These are phyloP conservation scores for Talaromyces sp. DNA, from an alignment of 2,329 filamentous ascomycete species.

Conservation along the genomic window DNA sequence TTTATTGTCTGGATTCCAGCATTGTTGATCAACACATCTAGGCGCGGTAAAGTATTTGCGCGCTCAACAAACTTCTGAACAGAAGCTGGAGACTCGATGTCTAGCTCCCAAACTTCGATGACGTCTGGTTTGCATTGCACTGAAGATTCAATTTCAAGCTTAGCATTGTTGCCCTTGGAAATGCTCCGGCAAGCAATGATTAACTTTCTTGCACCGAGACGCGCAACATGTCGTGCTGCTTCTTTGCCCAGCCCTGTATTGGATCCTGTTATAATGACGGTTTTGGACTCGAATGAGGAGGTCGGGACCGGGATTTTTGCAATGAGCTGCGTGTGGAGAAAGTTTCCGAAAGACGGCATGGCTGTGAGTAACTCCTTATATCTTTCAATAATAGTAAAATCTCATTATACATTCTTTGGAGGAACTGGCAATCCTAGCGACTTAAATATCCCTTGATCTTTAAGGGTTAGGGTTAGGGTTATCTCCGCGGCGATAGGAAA, in stretches of 20 bases:
- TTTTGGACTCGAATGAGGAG: slow-evolving; percentile 17
- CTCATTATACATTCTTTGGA: background rate
- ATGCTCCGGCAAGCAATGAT: slow-evolving; percentile 42
- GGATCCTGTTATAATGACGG: slow-evolving; percentile 45
- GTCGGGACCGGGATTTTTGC: background rate
- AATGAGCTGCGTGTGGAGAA: slow-evolving; percentile 6
- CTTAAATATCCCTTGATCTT: background rate
- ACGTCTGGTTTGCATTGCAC: background rate
- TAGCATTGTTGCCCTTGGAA: background rate
- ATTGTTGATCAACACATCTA: slow-evolving; percentile 18
- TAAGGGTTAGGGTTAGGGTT: background rate
- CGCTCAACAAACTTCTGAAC: slow-evolving; percentile 14
- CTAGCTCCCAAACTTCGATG: slow-evolving; percentile 2
- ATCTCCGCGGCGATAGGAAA: background rate
- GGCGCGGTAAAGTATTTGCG: slow-evolving; percentile 11
- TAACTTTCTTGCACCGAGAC: slow-evolving; percentile 35
- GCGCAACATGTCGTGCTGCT: slow-evolving; percentile 35
- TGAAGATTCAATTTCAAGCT: background rate
- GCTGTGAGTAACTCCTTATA: background rate
- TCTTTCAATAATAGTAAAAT: background rate
- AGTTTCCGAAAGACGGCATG: slow-evolving; percentile 6
- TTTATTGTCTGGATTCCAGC: slow-evolving; percentile 9
- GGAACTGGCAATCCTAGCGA: background rate
- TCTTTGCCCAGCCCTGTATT: slow-evolving; percentile 47
- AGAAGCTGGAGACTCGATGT: background rate